A percentile compares a stretch with the other conserved stretches of the same genome.
Conservation (phyloP, 1,139 yeast genomes). For the Candida frijolesensis region DNA sequence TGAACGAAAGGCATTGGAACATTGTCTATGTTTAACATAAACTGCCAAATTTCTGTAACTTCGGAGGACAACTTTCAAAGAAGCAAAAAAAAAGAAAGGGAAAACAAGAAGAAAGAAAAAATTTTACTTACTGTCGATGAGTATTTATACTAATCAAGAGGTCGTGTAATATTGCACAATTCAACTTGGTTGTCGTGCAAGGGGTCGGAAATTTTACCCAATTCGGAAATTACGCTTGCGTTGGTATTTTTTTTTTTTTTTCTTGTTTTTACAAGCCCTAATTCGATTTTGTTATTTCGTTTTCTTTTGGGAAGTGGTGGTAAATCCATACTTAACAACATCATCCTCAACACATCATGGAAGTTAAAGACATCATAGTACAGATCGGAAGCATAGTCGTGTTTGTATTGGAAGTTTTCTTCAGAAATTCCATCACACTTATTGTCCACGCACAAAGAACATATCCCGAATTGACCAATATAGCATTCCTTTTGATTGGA, state of each 20-base stretch:
- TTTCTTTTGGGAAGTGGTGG: background rate
- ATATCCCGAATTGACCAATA: constrained; percentile 30
- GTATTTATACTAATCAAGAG: background rate
- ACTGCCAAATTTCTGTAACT: constrained; percentile 34
- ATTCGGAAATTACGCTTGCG: background rate
- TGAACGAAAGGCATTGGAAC: constrained; percentile 10
- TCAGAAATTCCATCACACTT: constrained; percentile 19
- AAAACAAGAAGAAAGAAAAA: constrained; percentile 9
- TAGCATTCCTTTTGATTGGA: constrained; percentile 20
- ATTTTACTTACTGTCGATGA: constrained; percentile 3
- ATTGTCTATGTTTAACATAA: constrained; percentile 20
- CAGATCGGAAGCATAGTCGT: constrained; percentile 17
- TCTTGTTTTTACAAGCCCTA: too few species aligned
- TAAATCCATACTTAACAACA: background rate
- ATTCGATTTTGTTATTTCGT: background rate
- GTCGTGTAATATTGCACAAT: background rate
- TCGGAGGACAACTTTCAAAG: constrained; percentile 45
- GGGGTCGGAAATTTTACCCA: background rate
- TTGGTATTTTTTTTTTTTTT: background rate
- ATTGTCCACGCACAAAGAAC: constrained; percentile 19
- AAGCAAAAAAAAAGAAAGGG: constrained; percentile 18
- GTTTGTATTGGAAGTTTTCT: constrained; percentile 17
- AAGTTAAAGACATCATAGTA: constrained; percentile 16
- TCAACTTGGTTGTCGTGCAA: background rate
- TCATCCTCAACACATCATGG: constrained; percentile 13